phyloP scores from a whole-genome alignment of 2,329 filamentous ascomycete genomes.

The Hypoxylon sp. region DNA sequence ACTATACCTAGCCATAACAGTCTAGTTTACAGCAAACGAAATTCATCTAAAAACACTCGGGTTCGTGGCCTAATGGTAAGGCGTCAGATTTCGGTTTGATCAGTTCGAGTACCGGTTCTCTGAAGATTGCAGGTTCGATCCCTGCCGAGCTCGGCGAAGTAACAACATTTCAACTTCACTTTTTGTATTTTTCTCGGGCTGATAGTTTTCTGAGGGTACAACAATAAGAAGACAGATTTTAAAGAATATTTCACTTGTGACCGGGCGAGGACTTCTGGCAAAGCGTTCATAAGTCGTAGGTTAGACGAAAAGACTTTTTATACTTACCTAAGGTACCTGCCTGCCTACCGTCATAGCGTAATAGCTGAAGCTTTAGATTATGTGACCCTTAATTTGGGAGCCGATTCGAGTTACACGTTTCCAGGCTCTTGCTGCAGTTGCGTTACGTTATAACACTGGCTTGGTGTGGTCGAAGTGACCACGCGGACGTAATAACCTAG shows the following conservation, averaged over 20 bases:
- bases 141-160: slow-evolving; percentile 36
- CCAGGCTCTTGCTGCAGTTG: too few relatives aligned
- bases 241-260: neutral
- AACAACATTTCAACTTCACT: neutral
- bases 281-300: neutral
- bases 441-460: too few relatives aligned
- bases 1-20: slow-evolving; percentile 3
- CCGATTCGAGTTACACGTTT: too few relatives aligned
- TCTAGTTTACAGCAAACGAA: slow-evolving; percentile 1
- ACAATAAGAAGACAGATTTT: neutral
- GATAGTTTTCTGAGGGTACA: neutral
- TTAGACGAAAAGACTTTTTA: neutral
- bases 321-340: too few relatives aligned
- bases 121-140: slow-evolving; percentile 44
- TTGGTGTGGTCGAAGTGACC: too few relatives aligned
- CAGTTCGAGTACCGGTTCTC: slow-evolving; percentile 13
- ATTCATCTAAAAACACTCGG: slow-evolving; percentile 9
- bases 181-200: neutral
- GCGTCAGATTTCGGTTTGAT: slow-evolving; percentile 41
- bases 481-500: too few relatives aligned
- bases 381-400: neutral
- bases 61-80: slow-evolving; percentile 44
- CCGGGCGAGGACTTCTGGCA: neutral
- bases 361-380: neutral
- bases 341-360: too few relatives aligned